phyloP scores from a whole-genome alignment of 441 rosid genomes.

The Populus tomentosa region DNA sequence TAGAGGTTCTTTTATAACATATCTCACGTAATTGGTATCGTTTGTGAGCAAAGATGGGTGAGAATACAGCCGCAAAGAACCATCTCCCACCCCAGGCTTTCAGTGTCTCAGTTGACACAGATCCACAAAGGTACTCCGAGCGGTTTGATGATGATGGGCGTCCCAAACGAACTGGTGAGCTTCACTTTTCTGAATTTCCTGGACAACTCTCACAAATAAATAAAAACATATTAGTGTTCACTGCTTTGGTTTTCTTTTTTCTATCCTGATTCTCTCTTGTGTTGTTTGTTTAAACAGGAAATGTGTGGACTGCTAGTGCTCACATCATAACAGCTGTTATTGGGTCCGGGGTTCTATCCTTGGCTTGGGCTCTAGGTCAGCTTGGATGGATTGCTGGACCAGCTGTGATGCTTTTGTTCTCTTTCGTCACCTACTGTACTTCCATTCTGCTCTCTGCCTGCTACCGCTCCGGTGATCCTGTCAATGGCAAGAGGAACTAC shows the following conservation, averaged over 20 bases:
- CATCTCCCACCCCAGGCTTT: slow-evolving; percentile 32
- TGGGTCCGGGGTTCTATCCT: slow-evolving; percentile 79
- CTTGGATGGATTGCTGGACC: slow-evolving; percentile 95
- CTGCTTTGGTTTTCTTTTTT: background rate
- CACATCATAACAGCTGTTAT: slow-evolving; percentile 86
- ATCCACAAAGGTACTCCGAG: slow-evolving; percentile 35
- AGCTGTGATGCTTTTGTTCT: slow-evolving; percentile 57
- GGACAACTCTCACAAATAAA: too few relatives aligned
- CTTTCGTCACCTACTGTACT: slow-evolving; percentile 68
- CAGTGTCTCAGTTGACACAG: slow-evolving; percentile 34
- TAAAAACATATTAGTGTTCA: background rate
- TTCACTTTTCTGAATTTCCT: background rate
- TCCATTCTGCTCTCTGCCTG: slow-evolving; percentile 62
- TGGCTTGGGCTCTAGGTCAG: slow-evolving; percentile 84
- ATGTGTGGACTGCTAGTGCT: slow-evolving; percentile 79
- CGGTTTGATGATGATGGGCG: slow-evolving; percentile 72
- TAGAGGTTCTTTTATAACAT: background rate
- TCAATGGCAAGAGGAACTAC: slow-evolving; percentile 67
- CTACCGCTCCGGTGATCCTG: slow-evolving; percentile 68
- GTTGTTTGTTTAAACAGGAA: slow-evolving; percentile 37
- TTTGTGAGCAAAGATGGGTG: slow-evolving; percentile 47
- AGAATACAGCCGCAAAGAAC: slow-evolving; percentile 31
- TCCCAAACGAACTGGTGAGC: slow-evolving; percentile 61
- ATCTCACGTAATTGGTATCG: background rate
- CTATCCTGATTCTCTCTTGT: background rate